Conservation (phyloP, 352 stramenopile genomes). For the Thalassiosira allenii region DNA sequence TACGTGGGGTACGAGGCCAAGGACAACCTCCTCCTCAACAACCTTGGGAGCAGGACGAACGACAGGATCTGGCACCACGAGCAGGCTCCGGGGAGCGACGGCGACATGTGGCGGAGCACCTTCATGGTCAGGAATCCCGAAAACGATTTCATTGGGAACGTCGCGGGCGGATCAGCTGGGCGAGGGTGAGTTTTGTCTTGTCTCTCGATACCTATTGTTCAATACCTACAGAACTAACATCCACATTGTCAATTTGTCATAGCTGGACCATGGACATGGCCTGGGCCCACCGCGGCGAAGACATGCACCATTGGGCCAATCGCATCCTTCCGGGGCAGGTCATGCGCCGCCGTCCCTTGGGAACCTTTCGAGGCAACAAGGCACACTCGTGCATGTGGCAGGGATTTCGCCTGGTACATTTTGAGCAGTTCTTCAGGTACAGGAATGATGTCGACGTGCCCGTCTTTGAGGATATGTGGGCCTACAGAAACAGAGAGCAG, state of each 20-base stretch:
- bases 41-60: no score
- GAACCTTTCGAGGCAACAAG: constrained; percentile 47
- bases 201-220: no score
- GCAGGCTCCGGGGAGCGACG: no score
- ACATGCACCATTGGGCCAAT: constrained; percentile 8
- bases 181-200: constrained; percentile 40
- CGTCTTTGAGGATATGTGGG: constrained; percentile 51
- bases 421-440: constrained; percentile 57
- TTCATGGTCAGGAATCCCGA: constrained; percentile 30
- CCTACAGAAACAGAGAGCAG: constrained; percentile 55
- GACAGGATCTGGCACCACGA: no score
- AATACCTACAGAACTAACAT: neutral
- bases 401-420: constrained; percentile 49
- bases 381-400: constrained; percentile 43
- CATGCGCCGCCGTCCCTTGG: constrained; percentile 19
- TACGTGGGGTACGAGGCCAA: constrained; percentile 41
- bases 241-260: neutral
- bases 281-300: constrained; percentile 26
- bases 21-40: constrained; percentile 46
- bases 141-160: constrained; percentile 63
- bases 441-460: constrained; percentile 45
- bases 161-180: constrained; percentile 47
- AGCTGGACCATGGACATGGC: constrained; percentile 24
- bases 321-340: neutral
- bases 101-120: constrained; percentile 4